Conservation (phyloP, 1,139 yeast species). For the Candida sp. region DNA sequence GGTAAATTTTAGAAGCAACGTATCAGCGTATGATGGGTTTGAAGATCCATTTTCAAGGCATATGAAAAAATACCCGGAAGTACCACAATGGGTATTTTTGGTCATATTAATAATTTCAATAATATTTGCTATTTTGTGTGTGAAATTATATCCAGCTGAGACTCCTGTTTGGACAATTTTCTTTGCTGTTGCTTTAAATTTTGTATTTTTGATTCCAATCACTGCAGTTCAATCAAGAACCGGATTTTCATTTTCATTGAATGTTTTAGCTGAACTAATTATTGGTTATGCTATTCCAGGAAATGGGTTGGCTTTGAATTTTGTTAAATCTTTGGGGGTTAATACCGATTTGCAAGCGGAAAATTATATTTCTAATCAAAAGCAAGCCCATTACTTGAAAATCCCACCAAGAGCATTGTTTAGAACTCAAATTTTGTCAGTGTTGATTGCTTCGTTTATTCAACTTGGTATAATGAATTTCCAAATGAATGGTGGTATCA, state of each 20-base stretch:
- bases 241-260: conserved; percentile 49
- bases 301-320: not conserved
- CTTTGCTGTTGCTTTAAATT: conserved; percentile 52
- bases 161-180: conserved; percentile 59
- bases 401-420: conserved; percentile 62
- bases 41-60: conserved; percentile 55
- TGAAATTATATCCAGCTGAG: conserved; percentile 44
- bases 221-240: conserved; percentile 54
- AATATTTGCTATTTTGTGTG: conserved; percentile 46
- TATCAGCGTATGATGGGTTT: conserved; percentile 15
- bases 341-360: conserved; percentile 61
- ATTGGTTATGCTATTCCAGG: conserved; percentile 46
- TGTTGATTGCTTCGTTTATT: conserved; percentile 40
- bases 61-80: conserved; percentile 56
- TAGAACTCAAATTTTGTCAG: conserved; percentile 53
- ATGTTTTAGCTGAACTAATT: conserved; percentile 57
- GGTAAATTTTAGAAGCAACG: conserved; percentile 9
- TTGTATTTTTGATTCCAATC: conserved; percentile 54
- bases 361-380: conserved; percentile 49
- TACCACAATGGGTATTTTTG: conserved; percentile 61
- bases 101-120: conserved; percentile 45
- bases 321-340: conserved; percentile 52
- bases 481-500: conserved; percentile 41
- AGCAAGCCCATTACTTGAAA: conserved; percentile 58
- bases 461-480: conserved; percentile 53